Evolutionary conservation across 345 rosid genomes (phyloP), one percentile per base, ranked within the genome.

Genomic region (Acer negundo): DNA sequence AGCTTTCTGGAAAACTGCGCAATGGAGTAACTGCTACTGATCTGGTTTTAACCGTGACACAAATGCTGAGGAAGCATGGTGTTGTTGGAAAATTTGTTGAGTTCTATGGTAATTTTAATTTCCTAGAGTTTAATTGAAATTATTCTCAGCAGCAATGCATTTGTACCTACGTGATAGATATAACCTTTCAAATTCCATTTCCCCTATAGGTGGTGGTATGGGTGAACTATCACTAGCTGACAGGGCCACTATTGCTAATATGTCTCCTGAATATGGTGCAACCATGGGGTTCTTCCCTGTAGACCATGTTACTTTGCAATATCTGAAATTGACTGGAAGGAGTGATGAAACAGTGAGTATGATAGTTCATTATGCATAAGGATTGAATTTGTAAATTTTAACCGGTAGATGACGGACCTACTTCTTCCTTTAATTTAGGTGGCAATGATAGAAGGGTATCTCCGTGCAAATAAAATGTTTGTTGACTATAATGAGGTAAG

Each of bases 251-350:
- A 96, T 94, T 77, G 99, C 99, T 67, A 96, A 96, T 74, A 96
- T 96, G 99, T 92, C 99, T 75, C 99, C 99, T 1, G 99, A 96
- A 86, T 96, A 96, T 78, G 99, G 99, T 88, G 98, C 99, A 81
- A 96, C 99, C 84, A 96, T 96, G 99, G 99, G 99, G 26, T 96
- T 96, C 85, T 96, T 96, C 92, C 99, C 98, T 24, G 99, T 96
- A 7, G 99, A 96, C 87, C 97, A 90, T 86, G 98, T 93, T 80
- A 91, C 99, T 35, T 79, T 96, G 71, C 94, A 96, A 75, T 96
- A 94, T 85, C 95, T 96, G 62, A 94, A 90, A 82, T 85, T 96
- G 89, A 96, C 99, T 11, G 99, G 99, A 79, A 91, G 99, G 80
- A 96, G 97, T 76, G 98, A 96, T 69, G 98, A 96, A 77, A 93